Percentiles rank a stretch among this genome's conserved stretches.
Evolutionary conservation across 2,329 filamentous ascomycete species (phyloP).

Genomic region (Exophiala xenobiotica): DNA sequence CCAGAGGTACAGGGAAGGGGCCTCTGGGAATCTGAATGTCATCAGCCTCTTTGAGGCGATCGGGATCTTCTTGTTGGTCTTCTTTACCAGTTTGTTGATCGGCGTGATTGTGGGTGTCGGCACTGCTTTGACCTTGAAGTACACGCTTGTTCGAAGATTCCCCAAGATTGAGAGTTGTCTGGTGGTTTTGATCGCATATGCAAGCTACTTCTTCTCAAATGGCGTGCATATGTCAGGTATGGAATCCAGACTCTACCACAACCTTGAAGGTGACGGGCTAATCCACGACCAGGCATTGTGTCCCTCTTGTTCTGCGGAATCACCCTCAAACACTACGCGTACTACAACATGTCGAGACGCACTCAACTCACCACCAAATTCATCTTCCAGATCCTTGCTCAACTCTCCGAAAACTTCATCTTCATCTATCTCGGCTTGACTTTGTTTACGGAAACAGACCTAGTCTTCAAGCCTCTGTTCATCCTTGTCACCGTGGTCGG

Average conservation of each 20-base stretch:
- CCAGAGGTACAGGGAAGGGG: conserved; percentile 81
- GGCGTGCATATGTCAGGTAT: conserved; percentile 92
- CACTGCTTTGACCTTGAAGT: conserved; percentile 86
- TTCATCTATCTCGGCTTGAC: conserved; percentile 98
- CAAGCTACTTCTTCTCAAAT: conserved; percentile 97
- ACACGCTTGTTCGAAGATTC: conserved; percentile 87
- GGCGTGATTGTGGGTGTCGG: conserved; percentile 82
- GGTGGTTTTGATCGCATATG: conserved; percentile 89
- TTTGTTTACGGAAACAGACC: conserved; percentile 83
- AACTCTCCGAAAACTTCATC: conserved; percentile 98
- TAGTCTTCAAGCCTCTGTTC: conserved; percentile 90
- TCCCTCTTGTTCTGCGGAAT: conserved; percentile 96
- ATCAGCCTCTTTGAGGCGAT: conserved; percentile 86
- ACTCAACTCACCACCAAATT: conserved; percentile 98
- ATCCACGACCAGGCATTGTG: conserved; percentile 71
- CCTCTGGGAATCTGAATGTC: conserved; percentile 68
- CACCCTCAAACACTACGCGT: conserved; percentile 96
- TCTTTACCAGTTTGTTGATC: conserved; percentile 90
- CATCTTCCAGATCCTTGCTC: conserved; percentile 89
- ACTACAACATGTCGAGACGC: conserved; percentile 98
- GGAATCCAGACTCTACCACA: conserved; percentile 34
- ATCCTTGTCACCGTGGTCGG: conserved; percentile 90
- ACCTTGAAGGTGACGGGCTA: conserved; percentile 18
- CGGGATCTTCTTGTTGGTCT: conserved; percentile 91
- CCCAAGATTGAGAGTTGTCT: conserved; percentile 97